Evolutionary conservation across 495 filamentous ascomycete genomes (phyloP), one percentile per base, ranked within the genome.

Genomic region (Podospora fimiseda): DNA sequence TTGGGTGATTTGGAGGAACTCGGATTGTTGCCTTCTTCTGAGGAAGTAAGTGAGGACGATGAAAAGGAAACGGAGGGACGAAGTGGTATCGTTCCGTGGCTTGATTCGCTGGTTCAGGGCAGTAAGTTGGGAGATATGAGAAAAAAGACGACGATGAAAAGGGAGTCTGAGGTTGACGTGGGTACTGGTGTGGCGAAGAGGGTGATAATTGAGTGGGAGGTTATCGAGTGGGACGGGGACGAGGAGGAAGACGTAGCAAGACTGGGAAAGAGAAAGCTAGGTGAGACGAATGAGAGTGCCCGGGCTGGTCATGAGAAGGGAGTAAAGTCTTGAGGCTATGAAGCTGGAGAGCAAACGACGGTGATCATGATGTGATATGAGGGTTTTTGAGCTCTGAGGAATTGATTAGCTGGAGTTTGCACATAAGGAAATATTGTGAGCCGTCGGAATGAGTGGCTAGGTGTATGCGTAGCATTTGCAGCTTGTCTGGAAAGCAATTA

Each of bases 21-120:
- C 42, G 81, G 83, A 1, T 62, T 91, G 5, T 60, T 90, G 27
- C 79, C 83, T 14, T 69, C 66, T 8, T 55, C 58, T 14, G 57
- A 56, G 15, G 76, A 75, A 16, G 60, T 64, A 2, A 69, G 69
- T 14, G 72, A 74, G 44, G 71, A 75, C 11, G 66, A 55, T 23
- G 56, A 67, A 41, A 41, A 45, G 58, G 48, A 14, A 57, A 63
- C 41, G 9, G 15, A 11, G 6, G 15, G 33, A 21, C 3, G 14
- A 33, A 41, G 51, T n/a, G 83, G 60, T 1, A 56, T 80, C 7
- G 71, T 87, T 41, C 86, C 87, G 2, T 95, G 89, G 89, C 89
- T 94, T 60, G 88, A 94, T 57, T 78, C 75, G 52, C 80, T 95
- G 79, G 76, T 90, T 1, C 78, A 86, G 53, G 84, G 88, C 24